A percentile compares a stretch with the other conserved stretches of the same genome.
Evolutionary conservation across 805 yeast species (phyloP).

Genomic region (Maudiozyma bulderi): DNA sequence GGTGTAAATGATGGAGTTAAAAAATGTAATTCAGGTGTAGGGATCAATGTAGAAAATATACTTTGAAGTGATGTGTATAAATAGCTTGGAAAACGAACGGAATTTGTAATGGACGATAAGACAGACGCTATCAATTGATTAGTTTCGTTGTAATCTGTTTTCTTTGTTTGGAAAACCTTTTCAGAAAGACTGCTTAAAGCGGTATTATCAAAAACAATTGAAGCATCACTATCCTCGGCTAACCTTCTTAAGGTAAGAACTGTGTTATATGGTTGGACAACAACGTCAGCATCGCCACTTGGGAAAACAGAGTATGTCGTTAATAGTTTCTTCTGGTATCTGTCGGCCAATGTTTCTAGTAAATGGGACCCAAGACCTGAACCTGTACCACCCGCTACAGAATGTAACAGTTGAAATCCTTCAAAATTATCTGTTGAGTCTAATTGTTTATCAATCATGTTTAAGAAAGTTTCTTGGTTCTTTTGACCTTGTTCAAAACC

Average conservation of each 20-base stretch:
- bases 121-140: constrained; percentile 81
- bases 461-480: constrained; percentile 63
- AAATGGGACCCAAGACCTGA: constrained; percentile 86
- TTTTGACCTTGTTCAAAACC: constrained; percentile 72
- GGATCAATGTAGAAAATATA: constrained; percentile 70
- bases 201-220: constrained; percentile 84
- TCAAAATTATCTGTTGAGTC: constrained; percentile 85
- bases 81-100: constrained; percentile 84
- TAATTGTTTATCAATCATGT: constrained; percentile 78
- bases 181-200: constrained; percentile 69
- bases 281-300: constrained; percentile 78
- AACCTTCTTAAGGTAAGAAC: constrained; percentile 72
- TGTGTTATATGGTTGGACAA: constrained; percentile 93
- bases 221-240: constrained; percentile 76
- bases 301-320: constrained; percentile 88
- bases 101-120: constrained; percentile 75
- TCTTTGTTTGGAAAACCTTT: constrained; percentile 42
- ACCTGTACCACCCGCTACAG: constrained; percentile 98
- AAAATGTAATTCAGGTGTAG: constrained; percentile 77
- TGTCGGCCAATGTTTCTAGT: constrained; percentile 68
- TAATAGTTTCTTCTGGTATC: constrained; percentile 71
- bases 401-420: constrained; percentile 84
- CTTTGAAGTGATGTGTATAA: constrained; percentile 81
- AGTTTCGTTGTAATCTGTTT: constrained; percentile 66
- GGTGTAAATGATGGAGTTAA: constrained; percentile 66